Evolutionary conservation across 192 early-diverging fungal species (phyloP), one percentile per base, ranked within the genome.

Genomic region (Backusella australiensis): DNA sequence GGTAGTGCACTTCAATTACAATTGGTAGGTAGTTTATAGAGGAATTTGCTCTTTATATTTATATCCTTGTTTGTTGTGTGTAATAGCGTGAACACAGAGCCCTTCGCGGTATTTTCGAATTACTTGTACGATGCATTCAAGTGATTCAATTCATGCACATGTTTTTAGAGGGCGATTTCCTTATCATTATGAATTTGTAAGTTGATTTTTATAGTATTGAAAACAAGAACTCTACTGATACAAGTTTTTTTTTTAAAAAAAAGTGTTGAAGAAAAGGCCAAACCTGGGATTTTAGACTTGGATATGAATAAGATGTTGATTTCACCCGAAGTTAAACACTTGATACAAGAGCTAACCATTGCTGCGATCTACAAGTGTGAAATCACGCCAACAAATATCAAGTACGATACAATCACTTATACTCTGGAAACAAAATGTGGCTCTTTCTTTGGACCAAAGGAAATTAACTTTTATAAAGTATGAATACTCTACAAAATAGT

Each of bases 401-500:
- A 34, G 15, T 75, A 41, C 21, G 73, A 79, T 17, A 39, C 67
- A 3, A 73, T 81, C 9, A 75, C 53, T 49, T 35, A 65, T 67
- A 23, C 29, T 6, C 53, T 81, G 3, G 73, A 72, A 26, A n/a
- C 36, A 41, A 59, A 49, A 52, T 71, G 76, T 34, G 38, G 53
- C 26, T 67, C 75, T 17, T 74, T 77, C 17, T 78, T 77, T 32
- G 36, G 35, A 34, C 32, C 36, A 56, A 71, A 69, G 7, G 80
- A 81, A 35, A 59, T 81, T 42, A 29, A 15, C 17, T 81, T 75
- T 34, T 81, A 77, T 35, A 75, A 81, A 76, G 80, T 81, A 81
- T 15, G 74, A 67, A 65, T 77, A 14, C 34, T 52, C 11, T 71
- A 29, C 29, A 29, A 29, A 29, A 29, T 29, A 29, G 29, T 29